Base-by-base conservation (phyloP, 345 rosid species). In the Sisymbrium altissimum region DNA sequence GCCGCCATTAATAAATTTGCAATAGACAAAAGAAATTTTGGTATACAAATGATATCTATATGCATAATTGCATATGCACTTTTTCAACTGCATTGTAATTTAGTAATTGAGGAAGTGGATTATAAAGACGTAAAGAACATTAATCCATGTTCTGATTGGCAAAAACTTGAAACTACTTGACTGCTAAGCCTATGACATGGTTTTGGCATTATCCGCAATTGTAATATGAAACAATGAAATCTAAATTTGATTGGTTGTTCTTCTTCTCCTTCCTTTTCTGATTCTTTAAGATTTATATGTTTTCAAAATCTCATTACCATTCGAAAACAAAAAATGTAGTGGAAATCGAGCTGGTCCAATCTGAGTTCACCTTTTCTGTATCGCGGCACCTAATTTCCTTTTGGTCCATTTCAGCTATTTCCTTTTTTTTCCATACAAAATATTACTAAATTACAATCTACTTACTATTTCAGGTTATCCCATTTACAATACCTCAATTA, bases 291-390 rank as follows among this genome's bases (percentile, higher is more conserved):
- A 68, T 70, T 70, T 68, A 25, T 46, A 64, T 54, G 64, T 64
- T 46, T 38, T 54, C 27, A 64, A 70, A 77, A 66, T 80, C 65
- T 50, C 57, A 54, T 66, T 65, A 68, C 73, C 76, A 70, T 74
- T 10, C 66, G 44, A 11, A 70, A 61, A 76, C 49, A 9, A 52
- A 9, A 52, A 9, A 71, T 71, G 71, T 80, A 85, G 88, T 84
- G 91, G 89, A 83, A 72, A 66, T 68, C 78, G 56, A 76, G 82
- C 80, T 86, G 88, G 89, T 88, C 93, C 86, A 84, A 79, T 85
- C 66, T 70, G 68, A 78, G 23, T 33, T 76, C 66, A 69, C 70
- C 81, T 82, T 76, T 84, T 64, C 35, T 44, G 66, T 54, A 70
- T 43, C 68, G 68, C 23, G 6, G 54, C 75, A 64, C 75, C 58